Conservation (phyloP, 2,329 filamentous ascomycete genomes). For the Trichoderma atroviride region DNA sequence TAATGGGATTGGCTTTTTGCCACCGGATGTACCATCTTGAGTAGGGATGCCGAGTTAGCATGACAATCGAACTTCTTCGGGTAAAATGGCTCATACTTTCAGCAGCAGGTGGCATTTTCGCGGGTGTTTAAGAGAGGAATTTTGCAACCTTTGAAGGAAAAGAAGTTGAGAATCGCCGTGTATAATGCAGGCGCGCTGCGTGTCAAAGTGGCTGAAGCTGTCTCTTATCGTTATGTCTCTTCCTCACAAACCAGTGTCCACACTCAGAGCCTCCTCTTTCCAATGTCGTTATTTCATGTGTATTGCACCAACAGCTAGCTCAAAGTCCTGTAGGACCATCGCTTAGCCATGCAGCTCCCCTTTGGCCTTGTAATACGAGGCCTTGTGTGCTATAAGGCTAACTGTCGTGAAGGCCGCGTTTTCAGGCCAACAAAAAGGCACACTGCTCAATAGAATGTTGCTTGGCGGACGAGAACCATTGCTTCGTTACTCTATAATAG, state of each 20-base stretch:
- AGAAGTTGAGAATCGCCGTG: neutral
- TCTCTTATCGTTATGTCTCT: neutral
- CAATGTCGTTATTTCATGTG: neutral
- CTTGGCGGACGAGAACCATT: neutral
- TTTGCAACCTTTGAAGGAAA: too few relatives aligned
- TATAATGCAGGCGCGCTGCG: neutral
- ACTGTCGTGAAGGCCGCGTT: neutral
- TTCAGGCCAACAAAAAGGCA: neutral
- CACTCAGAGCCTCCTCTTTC: neutral
- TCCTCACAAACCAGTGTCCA: neutral
- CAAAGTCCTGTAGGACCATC: neutral
- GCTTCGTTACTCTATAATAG: neutral
- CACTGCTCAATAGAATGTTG: neutral
- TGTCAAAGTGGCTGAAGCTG: neutral
- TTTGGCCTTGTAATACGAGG: neutral
- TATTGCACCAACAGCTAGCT: neutral
- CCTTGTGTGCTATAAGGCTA: neutral
- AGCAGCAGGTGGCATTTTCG: neutral
- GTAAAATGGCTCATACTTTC: neutral
- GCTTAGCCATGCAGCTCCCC: neutral
- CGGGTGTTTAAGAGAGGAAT: neutral
- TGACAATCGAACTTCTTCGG: too few relatives aligned
- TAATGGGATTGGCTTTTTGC: conserved; percentile 17
- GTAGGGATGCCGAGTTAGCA: neutral
- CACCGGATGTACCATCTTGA: neutral